Conservation (phyloP, 2,329 filamentous ascomycete species). For the Cercospora sesami region DNA sequence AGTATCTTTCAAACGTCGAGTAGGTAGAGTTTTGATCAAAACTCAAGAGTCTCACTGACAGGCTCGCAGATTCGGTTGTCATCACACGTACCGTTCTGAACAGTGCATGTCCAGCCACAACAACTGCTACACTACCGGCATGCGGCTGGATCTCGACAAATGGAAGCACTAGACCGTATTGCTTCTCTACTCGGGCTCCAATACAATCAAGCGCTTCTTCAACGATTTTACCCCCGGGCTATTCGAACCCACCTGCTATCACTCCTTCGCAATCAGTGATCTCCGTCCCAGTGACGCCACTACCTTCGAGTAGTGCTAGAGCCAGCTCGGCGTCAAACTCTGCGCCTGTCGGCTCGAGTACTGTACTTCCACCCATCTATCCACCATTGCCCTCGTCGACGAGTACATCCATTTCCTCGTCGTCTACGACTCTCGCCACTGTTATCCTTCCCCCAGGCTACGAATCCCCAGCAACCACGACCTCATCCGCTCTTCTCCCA, state of each 20-base stretch:
- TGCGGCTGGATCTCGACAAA: slow-evolving; percentile 12
- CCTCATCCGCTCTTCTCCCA: not conserved
- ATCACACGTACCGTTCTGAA: slow-evolving; percentile 6
- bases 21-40: not conserved
- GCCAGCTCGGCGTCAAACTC: not conserved
- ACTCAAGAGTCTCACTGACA: not conserved
- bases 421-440: not conserved
- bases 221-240: not conserved
- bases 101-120: slow-evolving; percentile 6
- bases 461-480: not conserved
- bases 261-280: not conserved
- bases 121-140: not conserved
- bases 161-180: slow-evolving; percentile 6
- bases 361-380: not conserved
- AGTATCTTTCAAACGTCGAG: slow-evolving; percentile 2
- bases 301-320: not conserved
- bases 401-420: not conserved
- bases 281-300: slow-evolving; percentile 8
- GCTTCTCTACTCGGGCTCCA: not conserved
- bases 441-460: not conserved
- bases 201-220: not conserved
- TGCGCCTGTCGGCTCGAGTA: not conserved
- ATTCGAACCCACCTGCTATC: not conserved
- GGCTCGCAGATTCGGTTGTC: not conserved
- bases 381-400: not conserved